Evolutionary conservation across 164 flowering plant genomes (phyloP), one percentile per base, ranked within the genome.

Genomic region (Piper betle): DNA sequence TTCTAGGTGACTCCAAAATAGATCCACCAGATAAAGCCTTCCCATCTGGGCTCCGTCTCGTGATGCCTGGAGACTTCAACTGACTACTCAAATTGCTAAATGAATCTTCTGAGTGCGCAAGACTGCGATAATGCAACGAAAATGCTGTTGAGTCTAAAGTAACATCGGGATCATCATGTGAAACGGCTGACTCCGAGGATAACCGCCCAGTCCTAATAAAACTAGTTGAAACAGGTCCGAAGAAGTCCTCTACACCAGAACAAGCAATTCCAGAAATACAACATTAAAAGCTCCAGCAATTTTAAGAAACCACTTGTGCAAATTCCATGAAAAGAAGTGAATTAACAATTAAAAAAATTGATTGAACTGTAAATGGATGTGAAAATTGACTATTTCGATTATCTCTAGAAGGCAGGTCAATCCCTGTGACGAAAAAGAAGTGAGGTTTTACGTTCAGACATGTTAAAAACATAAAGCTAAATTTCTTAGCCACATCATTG

Each of bases 91-190:
- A 78, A 10, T 79, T 59, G 57, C 57, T 48, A 3, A 10, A 39
- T 25, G 39, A 25, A 18, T 52, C 63, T 16, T 54, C 85, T 56
- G 87, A 84, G 68, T 66, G 79, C 19, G 77, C 77, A 72, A 90
- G 85, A 61, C 89, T 93, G 12, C 79, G 85, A 67, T 73, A 93
- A 75, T 90, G 94, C 87, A 87, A 74, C 1, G 97, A 84, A 66
- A 93, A 89, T 42, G 94, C 85, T 11, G 96, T 85, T 10, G 98
- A 90, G 71, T 93, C 98, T 86, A 93, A 72, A 8, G 98, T 87
- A 33, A 82, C 55, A 53, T 91, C 97, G 69, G 78, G 83, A 63
- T 79, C 73, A 39, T 79, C 84, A 74, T 87, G 87, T 1, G 87
- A 82, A 18, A 69, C 73, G 33, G 78, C 85, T 52, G 94, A 85